These are phyloP conservation scores for Aspergillus floridensis DNA, from an alignment of 2,329 filamentous ascomycete species.

Conservation along the genomic window DNA sequence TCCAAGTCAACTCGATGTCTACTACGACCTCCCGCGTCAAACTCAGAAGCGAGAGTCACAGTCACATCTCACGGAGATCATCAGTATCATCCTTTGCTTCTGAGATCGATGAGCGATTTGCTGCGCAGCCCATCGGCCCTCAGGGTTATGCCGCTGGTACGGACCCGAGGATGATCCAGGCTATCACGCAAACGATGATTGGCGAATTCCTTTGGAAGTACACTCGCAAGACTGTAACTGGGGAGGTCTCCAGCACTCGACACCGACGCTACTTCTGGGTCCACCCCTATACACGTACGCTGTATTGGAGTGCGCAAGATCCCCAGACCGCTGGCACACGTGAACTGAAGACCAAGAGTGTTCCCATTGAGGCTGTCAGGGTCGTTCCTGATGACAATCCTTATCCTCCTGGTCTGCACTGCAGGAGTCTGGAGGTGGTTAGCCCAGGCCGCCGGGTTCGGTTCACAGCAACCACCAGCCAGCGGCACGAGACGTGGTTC, in stretches of 20 bases:
- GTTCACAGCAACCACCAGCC: constrained; percentile 89
- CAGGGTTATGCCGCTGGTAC: constrained; percentile 68
- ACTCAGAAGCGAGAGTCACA: constrained; percentile 43
- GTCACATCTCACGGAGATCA: constrained; percentile 63
- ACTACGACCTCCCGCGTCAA: constrained; percentile 61
- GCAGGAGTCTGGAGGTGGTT: constrained; percentile 87
- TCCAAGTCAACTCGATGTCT: constrained; percentile 44
- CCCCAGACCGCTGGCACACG: constrained; percentile 73
- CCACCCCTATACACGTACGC: constrained; percentile 90
- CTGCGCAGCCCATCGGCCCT: constrained; percentile 58
- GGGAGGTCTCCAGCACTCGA: constrained; percentile 81
- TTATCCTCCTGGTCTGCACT: constrained; percentile 88
- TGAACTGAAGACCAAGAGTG: constrained; percentile 81
- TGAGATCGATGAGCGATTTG: constrained; percentile 88
- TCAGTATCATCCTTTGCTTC: constrained; percentile 95
- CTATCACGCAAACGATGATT: constrained; percentile 99
- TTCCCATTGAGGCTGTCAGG: constrained; percentile 87
- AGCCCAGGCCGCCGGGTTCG: constrained; percentile 87
- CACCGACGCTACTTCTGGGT: constrained; percentile 99
- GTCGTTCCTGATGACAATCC: constrained; percentile 94
- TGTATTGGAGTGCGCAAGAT: constrained; percentile 95
- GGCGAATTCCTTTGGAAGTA: constrained; percentile 99
- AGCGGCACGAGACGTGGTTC: constrained; percentile 97
- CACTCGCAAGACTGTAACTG: constrained; percentile 87
- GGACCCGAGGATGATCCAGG: constrained; percentile 97